phyloP scores from a whole-genome alignment of 495 filamentous ascomycete species.

The Daldinia vernicosa region DNA sequence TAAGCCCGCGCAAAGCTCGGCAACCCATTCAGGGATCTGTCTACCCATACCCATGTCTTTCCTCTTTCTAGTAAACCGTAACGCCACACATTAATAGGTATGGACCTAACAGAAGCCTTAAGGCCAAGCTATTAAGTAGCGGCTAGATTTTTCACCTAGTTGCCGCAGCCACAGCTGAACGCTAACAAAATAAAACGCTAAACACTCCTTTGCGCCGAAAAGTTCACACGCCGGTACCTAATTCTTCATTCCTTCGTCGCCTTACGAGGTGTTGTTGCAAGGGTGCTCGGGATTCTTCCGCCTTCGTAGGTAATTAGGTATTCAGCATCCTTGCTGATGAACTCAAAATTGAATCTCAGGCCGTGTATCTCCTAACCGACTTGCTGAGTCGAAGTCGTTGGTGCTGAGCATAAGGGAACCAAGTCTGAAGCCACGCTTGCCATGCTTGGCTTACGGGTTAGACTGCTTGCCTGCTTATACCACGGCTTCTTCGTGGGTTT shows the following conservation, averaged over 20 bases:
- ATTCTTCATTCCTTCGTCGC: neutral
- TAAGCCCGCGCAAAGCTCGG: conserved; percentile 29
- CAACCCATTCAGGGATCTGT: conserved; percentile 2
- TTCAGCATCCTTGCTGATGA: neutral
- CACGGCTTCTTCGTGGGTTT: conserved; percentile 25
- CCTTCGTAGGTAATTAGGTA: neutral
- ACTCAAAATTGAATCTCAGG: conserved; percentile 7
- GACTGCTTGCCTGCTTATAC: conserved; percentile 30
- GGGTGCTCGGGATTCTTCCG: neutral
- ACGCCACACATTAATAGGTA: conserved; percentile 7
- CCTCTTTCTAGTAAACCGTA: neutral
- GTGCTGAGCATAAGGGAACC: conserved; percentile 31
- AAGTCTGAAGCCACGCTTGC: conserved; percentile 40
- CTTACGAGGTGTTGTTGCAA: neutral
- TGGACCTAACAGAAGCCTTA: neutral
- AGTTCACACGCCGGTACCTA: neutral
- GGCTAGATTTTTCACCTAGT: neutral
- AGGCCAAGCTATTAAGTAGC: neutral
- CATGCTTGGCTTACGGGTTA: conserved; percentile 24
- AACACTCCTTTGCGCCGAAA: conserved; percentile 26
- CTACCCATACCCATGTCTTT: neutral
- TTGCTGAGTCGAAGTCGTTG: conserved; percentile 10
- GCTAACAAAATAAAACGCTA: conserved; percentile 3
- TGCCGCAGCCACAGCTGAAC: conserved; percentile 3
- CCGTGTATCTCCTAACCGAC: conserved; percentile 4